Evolutionary conservation across 768 basidiomycete species (phyloP).

Genomic region (Lanmaoa rubissima): DNA sequence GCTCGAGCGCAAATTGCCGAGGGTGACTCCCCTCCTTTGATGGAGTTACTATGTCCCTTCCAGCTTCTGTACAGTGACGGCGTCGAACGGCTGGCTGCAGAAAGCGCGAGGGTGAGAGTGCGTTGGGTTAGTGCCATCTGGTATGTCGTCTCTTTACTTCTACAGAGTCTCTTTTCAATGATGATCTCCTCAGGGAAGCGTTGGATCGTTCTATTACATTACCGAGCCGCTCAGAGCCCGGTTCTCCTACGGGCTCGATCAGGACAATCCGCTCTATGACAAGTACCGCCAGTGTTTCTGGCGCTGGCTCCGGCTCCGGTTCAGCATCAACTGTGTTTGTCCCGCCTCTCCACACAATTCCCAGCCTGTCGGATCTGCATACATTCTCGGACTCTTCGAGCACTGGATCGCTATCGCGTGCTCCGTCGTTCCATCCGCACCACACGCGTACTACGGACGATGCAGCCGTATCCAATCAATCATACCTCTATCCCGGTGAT

Average conservation of each 20-base stretch:
- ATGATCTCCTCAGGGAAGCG: slow-evolving; percentile 58
- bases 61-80: slow-evolving; percentile 90
- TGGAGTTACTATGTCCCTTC: slow-evolving; percentile 84
- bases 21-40: slow-evolving; percentile 45
- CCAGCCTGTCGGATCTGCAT: slow-evolving; percentile 65
- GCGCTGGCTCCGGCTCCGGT: slow-evolving; percentile 40
- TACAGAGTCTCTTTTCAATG: neutral
- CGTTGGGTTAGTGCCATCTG: slow-evolving; percentile 92
- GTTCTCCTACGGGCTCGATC: slow-evolving; percentile 58
- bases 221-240: slow-evolving; percentile 40
- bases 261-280: slow-evolving; percentile 62
- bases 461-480: slow-evolving; percentile 59
- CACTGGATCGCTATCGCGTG: slow-evolving; percentile 38
- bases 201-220: slow-evolving; percentile 62
- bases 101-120: slow-evolving; percentile 81
- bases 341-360: slow-evolving; percentile 68
- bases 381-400: slow-evolving; percentile 45
- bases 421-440: slow-evolving; percentile 53
- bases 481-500: slow-evolving; percentile 71
- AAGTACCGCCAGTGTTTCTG: slow-evolving; percentile 40
- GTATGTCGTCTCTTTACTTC: slow-evolving; percentile 41
- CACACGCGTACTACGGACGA: slow-evolving; percentile 74
- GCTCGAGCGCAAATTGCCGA: slow-evolving; percentile 52
- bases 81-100: slow-evolving; percentile 84
- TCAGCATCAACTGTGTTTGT: slow-evolving; percentile 77